phyloP scores from a whole-genome alignment of 2,329 filamentous ascomycete species.

The Ophiostoma ulmi region DNA sequence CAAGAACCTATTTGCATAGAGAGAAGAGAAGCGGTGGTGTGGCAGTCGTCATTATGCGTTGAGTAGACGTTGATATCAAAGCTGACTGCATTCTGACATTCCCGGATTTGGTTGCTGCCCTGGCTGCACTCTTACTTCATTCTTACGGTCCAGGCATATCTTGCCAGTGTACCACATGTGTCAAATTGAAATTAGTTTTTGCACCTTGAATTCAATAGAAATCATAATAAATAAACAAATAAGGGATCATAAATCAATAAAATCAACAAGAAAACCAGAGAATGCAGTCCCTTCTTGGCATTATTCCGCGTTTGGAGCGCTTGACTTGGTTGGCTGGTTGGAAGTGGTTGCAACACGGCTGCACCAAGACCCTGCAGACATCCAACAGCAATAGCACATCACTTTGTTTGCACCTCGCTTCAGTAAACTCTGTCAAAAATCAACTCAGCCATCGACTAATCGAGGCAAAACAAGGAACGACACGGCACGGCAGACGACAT shows the following conservation, averaged over 20 bases:
- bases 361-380: constrained; percentile 1
- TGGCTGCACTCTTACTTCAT: constrained; percentile 6
- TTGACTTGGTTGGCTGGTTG: background rate
- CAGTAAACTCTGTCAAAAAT: background rate
- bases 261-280: background rate
- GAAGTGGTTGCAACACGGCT: background rate
- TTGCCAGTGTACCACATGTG: background rate
- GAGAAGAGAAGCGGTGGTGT: background rate
- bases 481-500: constrained; percentile 5
- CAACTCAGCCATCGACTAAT: background rate
- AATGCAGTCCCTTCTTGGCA: constrained; percentile 1
- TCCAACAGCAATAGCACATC: background rate
- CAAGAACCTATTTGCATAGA: background rate
- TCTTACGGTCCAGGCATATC: background rate
- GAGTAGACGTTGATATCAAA: background rate
- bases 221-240: background rate
- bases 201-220: background rate
- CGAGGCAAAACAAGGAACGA: constrained; percentile 9
- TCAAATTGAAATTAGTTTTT: background rate
- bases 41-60: background rate
- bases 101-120: background rate
- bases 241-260: background rate
- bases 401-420: background rate
- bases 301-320: background rate
- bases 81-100: background rate